phyloP scores from a whole-genome alignment of 768 basidiomycete genomes.

The Leucocoprinus leucothites region DNA sequence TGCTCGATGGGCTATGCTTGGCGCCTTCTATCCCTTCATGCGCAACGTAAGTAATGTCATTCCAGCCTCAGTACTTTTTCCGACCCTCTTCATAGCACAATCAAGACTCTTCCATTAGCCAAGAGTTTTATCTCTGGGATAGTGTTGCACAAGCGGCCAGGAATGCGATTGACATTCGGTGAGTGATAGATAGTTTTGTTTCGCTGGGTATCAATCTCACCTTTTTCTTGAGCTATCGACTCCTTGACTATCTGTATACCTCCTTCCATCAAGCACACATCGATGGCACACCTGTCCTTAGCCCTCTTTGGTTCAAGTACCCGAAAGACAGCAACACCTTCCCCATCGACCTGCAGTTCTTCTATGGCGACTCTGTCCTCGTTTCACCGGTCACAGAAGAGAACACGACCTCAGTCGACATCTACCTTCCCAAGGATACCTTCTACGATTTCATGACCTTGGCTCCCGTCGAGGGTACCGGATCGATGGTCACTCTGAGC shows the following conservation, averaged over 20 bases:
- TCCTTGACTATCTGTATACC: slow-evolving; percentile 72
- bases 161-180: slow-evolving; percentile 61
- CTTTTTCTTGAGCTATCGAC: slow-evolving; percentile 46
- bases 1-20: slow-evolving; percentile 74
- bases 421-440: slow-evolving; percentile 61
- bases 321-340: slow-evolving; percentile 59
- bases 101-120: slow-evolving; percentile 44
- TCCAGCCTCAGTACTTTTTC: neutral
- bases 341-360: slow-evolving; percentile 63
- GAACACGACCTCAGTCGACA: slow-evolving; percentile 51
- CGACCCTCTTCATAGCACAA: slow-evolving; percentile 43
- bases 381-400: slow-evolving; percentile 68
- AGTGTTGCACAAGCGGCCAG: slow-evolving; percentile 54
- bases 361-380: slow-evolving; percentile 64
- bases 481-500: slow-evolving; percentile 38
- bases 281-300: slow-evolving; percentile 64
- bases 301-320: slow-evolving; percentile 66
- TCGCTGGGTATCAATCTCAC: neutral
- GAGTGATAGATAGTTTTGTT: slow-evolving; percentile 14
- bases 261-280: slow-evolving; percentile 56
- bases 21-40: slow-evolving; percentile 80
- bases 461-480: slow-evolving; percentile 44
- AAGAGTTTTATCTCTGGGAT: slow-evolving; percentile 70
- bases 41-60: slow-evolving; percentile 49
- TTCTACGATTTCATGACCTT: slow-evolving; percentile 65